These are phyloP conservation scores for Yarrowia sp. DNA, from an alignment of 805 yeast species.

Conservation along the genomic window DNA sequence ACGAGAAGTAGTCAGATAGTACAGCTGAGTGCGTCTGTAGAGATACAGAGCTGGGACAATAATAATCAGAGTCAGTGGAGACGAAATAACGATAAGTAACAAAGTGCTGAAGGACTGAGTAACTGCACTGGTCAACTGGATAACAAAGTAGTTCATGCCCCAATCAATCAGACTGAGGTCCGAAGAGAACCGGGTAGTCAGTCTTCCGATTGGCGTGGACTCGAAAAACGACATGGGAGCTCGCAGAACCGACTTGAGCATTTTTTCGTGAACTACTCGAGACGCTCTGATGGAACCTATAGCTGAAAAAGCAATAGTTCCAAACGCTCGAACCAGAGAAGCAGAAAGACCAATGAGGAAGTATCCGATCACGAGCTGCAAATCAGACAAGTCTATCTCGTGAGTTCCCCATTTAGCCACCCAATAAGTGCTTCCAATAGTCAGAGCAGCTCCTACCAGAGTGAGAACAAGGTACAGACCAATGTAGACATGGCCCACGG, in stretches of 20 bases:
- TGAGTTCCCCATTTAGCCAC: not conserved
- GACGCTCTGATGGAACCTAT: slow-evolving; percentile 31
- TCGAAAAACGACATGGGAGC: slow-evolving; percentile 95
- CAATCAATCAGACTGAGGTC: slow-evolving; percentile 90
- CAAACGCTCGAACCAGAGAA: slow-evolving; percentile 51
- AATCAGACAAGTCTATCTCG: slow-evolving; percentile 34
- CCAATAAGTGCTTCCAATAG: not conserved
- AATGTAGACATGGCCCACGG: not conserved
- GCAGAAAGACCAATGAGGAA: slow-evolving; percentile 52
- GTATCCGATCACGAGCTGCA: slow-evolving; percentile 64
- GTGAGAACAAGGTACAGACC: not conserved
- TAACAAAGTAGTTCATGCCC: slow-evolving; percentile 51
- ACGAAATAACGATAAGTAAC: slow-evolving; percentile 54
- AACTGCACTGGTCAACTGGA: not conserved
- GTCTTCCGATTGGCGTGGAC: slow-evolving; percentile 90
- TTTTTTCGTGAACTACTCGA: slow-evolving; percentile 55
- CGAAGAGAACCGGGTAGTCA: slow-evolving; percentile 82
- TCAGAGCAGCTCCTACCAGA: not conserved
- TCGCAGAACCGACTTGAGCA: slow-evolving; percentile 69
- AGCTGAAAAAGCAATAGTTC: slow-evolving; percentile 48
- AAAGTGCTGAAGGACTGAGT: slow-evolving; percentile 42
- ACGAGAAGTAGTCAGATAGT: slow-evolving; percentile 75
- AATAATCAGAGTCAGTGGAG: slow-evolving; percentile 67
- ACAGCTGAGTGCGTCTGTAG: slow-evolving; percentile 66
- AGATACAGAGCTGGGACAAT: slow-evolving; percentile 59